Conservation (phyloP, 2,329 filamentous ascomycete species). For the Colletotrichum spinosum region DNA sequence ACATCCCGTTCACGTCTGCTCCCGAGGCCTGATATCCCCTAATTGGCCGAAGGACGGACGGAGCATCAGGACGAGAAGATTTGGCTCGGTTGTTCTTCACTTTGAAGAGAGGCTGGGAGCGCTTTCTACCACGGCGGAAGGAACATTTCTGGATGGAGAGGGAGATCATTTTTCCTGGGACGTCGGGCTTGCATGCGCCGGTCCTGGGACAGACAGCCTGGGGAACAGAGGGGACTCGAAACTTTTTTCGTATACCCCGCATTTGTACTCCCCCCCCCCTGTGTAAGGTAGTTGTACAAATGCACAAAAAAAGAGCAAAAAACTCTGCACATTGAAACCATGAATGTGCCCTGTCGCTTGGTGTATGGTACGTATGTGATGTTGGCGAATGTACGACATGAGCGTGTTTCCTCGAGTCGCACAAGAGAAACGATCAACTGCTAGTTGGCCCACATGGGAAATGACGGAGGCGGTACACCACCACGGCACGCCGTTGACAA, state of each 20-base stretch:
- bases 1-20: background rate
- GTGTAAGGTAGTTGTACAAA: slow-evolving; percentile 54
- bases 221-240: slow-evolving; percentile 23
- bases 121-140: slow-evolving; percentile 15
- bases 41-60: slow-evolving; percentile 28
- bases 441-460: slow-evolving; percentile 15
- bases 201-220: slow-evolving; percentile 18
- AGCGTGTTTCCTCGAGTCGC: slow-evolving; percentile 7
- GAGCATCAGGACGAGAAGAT: slow-evolving; percentile 2
- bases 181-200: slow-evolving; percentile 10
- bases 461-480: slow-evolving; percentile 14
- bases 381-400: slow-evolving; percentile 2
- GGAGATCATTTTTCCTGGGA: slow-evolving; percentile 1
- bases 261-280: slow-evolving; percentile 40
- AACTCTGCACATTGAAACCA: slow-evolving; percentile 29
- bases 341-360: background rate
- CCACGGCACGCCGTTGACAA: background rate
- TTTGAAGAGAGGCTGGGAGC: slow-evolving; percentile 36
- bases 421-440: slow-evolving; percentile 7
- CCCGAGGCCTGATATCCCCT: slow-evolving; percentile 36
- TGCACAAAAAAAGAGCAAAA: slow-evolving; percentile 53
- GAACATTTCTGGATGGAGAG: slow-evolving; percentile 26
- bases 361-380: background rate
- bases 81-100: slow-evolving; percentile 15
- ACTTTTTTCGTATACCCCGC: slow-evolving; percentile 21